phyloP scores from a whole-genome alignment of 164 flowering plant genomes.

The Paratinospora sagittata region DNA sequence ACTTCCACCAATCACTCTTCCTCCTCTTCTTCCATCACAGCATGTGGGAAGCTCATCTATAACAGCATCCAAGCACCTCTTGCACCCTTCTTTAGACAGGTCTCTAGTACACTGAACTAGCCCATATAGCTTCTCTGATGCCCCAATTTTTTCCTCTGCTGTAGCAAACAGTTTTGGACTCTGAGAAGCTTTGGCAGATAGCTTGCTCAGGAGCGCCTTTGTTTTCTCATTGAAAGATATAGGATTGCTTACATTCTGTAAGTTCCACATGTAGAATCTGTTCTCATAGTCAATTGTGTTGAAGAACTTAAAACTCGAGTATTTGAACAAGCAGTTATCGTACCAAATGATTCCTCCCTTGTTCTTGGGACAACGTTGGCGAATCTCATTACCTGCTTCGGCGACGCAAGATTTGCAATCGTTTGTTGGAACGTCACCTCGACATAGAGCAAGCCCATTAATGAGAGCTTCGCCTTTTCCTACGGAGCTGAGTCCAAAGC shows the following conservation, averaged over 20 bases:
- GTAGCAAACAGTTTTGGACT: conserved; percentile 24
- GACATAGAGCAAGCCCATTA: conserved; percentile 31
- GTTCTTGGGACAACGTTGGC: conserved; percentile 27
- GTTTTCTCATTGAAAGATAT: conserved; percentile 21
- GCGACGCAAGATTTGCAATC: conserved; percentile 34
- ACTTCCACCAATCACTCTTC: conserved; percentile 40
- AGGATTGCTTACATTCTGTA: conserved; percentile 21
- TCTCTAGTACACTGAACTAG: conserved; percentile 49
- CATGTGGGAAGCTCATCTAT: conserved; percentile 32
- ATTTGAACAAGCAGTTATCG: conserved; percentile 38
- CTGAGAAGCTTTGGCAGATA: conserved; percentile 20
- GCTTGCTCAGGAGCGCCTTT: conserved; percentile 17
- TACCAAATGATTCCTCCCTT: conserved; percentile 37
- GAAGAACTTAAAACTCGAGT: conserved; percentile 32
- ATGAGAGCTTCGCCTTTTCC: conserved; percentile 8
- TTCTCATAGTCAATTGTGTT: conserved; percentile 22
- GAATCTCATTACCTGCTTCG: conserved; percentile 22
- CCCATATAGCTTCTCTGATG: conserved; percentile 27
- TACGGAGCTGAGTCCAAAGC: conserved; percentile 18
- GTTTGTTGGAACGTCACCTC: conserved; percentile 32
- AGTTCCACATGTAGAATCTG: conserved; percentile 31
- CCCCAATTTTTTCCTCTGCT: conserved; percentile 21
- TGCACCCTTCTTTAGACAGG: conserved; percentile 27
- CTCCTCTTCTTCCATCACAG: conserved; percentile 46
- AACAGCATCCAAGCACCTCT: conserved; percentile 38